These are phyloP conservation scores for Pseudopyricularia javanii DNA, from an alignment of 2,329 filamentous ascomycete genomes.

Conservation along the genomic window DNA sequence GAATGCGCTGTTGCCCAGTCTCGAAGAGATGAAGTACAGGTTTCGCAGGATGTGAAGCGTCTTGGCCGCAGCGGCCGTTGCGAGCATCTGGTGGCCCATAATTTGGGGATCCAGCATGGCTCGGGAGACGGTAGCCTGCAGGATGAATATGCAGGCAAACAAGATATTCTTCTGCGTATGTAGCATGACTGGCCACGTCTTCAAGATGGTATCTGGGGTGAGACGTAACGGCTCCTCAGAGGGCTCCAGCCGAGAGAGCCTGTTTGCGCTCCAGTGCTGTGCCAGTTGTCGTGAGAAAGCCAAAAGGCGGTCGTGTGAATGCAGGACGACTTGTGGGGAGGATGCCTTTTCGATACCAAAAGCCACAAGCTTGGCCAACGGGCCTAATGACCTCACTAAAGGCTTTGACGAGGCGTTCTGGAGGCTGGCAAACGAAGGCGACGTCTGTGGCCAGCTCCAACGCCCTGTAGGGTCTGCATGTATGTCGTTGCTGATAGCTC, in stretches of 20 bases:
- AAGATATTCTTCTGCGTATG: slow-evolving; percentile 62
- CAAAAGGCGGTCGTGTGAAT: slow-evolving; percentile 45
- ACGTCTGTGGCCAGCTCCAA: slow-evolving; percentile 52
- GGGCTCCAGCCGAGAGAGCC: slow-evolving; percentile 56
- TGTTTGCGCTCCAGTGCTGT: slow-evolving; percentile 59
- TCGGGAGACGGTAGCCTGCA: slow-evolving; percentile 63
- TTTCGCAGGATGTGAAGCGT: slow-evolving; percentile 64
- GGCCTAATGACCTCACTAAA: slow-evolving; percentile 53
- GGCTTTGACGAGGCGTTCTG: slow-evolving; percentile 47
- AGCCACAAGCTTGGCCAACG: slow-evolving; percentile 51
- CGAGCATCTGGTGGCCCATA: slow-evolving; percentile 20
- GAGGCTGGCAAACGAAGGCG: slow-evolving; percentile 48
- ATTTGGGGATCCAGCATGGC: slow-evolving; percentile 36
- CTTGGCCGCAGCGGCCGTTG: slow-evolving; percentile 53
- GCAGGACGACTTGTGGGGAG: slow-evolving; percentile 10
- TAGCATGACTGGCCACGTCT: slow-evolving; percentile 62
- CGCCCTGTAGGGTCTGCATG: slow-evolving; percentile 24
- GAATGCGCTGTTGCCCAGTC: slow-evolving; percentile 61
- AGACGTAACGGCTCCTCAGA: slow-evolving; percentile 43
- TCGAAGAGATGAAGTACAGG: slow-evolving; percentile 69
- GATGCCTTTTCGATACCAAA: slow-evolving; percentile 46
- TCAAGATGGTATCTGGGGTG: slow-evolving; percentile 50
- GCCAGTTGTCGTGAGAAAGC: slow-evolving; percentile 55
- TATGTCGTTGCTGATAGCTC: not conserved
- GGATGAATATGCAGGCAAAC: slow-evolving; percentile 61